Evolutionary conservation across 805 yeast species (phyloP), one percentile per base, ranked within the genome.

Genomic region (Starmera amethionina): DNA sequence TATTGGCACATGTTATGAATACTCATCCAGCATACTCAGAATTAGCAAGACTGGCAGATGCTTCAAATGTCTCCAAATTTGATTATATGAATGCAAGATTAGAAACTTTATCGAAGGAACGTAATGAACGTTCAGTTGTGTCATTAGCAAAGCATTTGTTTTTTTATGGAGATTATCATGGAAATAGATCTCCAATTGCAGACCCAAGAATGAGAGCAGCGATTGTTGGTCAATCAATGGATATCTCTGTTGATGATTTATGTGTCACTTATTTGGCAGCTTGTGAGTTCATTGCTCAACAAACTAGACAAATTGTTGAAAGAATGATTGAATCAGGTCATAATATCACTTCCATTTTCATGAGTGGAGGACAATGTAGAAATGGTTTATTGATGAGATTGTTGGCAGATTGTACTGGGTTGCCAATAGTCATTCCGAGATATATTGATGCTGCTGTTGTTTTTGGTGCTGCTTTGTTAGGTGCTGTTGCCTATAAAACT

Each of bases 361-460:
- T 93, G 79, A 79, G 90, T 45, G 98, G 98, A 42, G 97, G 98
- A 30, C 98, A 93, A 61, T 89, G 96, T 61, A 77, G 97, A 56
- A 93, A 93, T 62, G 83, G 88, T 14, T 66, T 93, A 42, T 70
- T 93, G 45, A 88, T 93, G 80, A 74, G 94, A 64, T 64, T 93
- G 44, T 72, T 93, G 59, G 95, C 97, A 1, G 94, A 90, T 52
- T 84, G 95, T 56, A 87, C 96, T 0, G 94, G 94, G 5, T 68
- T 82, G 64, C 96, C 97, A 14, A 79, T 93, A 43, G 76, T 93
- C 37, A 86, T 90, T 46, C 98, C 98, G 37, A 74, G 90, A 54
- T 89, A 93, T 62, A 88, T 90, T 52, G 97, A 90, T 57, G 93
- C 97, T 1, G 95, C 97, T 2, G 98, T 93, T 32, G 97, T 93